Percentiles rank a stretch among this genome's conserved stretches.
phyloP scores from a whole-genome alignment of 78 protist species.

The Chrysochromulina parva region DNA sequence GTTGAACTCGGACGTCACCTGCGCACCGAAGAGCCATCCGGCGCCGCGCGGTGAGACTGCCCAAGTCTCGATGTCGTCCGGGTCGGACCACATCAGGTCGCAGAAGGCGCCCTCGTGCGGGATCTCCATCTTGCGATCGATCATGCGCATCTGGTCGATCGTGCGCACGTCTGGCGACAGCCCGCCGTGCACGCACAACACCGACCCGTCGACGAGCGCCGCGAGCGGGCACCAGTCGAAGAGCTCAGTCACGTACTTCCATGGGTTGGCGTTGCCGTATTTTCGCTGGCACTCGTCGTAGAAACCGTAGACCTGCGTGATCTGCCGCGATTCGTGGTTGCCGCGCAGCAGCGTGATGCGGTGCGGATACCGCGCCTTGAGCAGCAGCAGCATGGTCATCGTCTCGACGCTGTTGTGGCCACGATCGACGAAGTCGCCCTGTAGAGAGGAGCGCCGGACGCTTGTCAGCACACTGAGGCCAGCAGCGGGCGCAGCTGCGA shows the following conservation, averaged over 20 bases:
- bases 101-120: conserved; percentile 98
- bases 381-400: conserved; percentile 83
- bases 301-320: conserved; percentile 88
- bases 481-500: neutral
- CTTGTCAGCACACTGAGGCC: neutral
- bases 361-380: conserved; percentile 91
- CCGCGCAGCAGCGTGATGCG: conserved; percentile 54
- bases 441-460: neutral
- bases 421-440: conserved; percentile 99
- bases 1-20: conserved; percentile 63
- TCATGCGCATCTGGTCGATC: conserved; percentile 83
- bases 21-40: conserved; percentile 94
- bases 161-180: conserved; percentile 73
- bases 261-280: conserved; percentile 94
- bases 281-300: conserved; percentile 97
- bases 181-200: conserved; percentile 97
- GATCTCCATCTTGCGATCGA: conserved; percentile 85
- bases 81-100: conserved; percentile 99
- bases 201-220: conserved; percentile 80
- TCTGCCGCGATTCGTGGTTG: neutral
- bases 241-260: conserved; percentile 89
- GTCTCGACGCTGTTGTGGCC: conserved; percentile 96
- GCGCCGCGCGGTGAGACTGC: conserved; percentile 97
- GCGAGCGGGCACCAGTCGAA: conserved; percentile 49
- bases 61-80: conserved; percentile 94